Base-by-base conservation (phyloP, 2,329 filamentous ascomycete species). In the Hysterium pulicare region DNA sequence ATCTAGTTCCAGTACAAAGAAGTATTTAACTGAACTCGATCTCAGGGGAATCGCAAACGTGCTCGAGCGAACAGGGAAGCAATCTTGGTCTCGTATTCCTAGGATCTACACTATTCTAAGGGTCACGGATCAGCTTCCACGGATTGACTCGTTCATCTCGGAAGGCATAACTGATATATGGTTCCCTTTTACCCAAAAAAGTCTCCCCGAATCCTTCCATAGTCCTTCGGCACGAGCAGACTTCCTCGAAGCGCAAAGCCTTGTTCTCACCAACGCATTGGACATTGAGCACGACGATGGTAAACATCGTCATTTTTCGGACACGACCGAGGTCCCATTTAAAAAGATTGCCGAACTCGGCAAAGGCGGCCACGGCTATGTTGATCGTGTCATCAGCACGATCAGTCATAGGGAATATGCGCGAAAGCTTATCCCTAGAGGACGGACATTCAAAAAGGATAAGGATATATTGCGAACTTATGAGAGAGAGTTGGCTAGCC, bases 301-400 rank as follows among this genome's bases (percentile, higher is more conserved):
- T 7, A 40, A 24, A 20, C 46, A 48, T 30, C 17, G 23, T 1
- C 17, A 33, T 5, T 49, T 49, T 32, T 11, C 17, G 4, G 21
- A 41, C 9, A 37, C 20, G 16, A 40, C 41, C 16, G 35, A 35
- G 6, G 38, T 46, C 20, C 46, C 46, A n/a, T 46, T 41, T 15
- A 19, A 41, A 22, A 37, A 42, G 5, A 23, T 46, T 24, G 46
- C 28, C 17, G 42, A 40, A 22, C 40, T 61, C 1, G 57, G 55
- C 2, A 47, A 44, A 6, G 56, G 57, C 4, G 44, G 32, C 2
- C 57, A 23, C 26, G 55, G 57, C 6, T 40, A 35, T 7, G 57
- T 61, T 4, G 50, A 59, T 19, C 45, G 40, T n/a, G 51, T 61
- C 1, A 21, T 48, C 2, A 59, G 55, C 41, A 51, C 45, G 1